These are phyloP conservation scores for Penicillium diatomitis DNA, from an alignment of 495 filamentous ascomycete species.

Conservation along the genomic window DNA sequence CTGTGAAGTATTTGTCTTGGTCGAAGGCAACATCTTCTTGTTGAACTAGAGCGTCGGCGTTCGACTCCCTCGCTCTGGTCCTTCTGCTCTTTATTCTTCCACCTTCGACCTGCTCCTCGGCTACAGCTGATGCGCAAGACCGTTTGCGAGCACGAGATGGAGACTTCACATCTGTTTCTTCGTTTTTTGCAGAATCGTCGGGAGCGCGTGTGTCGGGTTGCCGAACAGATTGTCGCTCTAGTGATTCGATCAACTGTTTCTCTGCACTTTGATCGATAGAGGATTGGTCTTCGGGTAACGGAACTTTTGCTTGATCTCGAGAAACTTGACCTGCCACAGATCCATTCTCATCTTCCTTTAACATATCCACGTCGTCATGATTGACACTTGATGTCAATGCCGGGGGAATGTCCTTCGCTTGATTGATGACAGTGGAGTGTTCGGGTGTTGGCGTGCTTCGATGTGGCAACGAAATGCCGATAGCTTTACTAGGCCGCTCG, in stretches of 20 bases:
- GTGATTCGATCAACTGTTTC: constrained; percentile 33
- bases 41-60: constrained; percentile 39
- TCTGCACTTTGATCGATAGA: constrained; percentile 34
- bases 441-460: constrained; percentile 8
- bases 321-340: constrained; percentile 8
- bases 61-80: constrained; percentile 68
- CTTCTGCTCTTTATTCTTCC: constrained; percentile 73
- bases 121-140: constrained; percentile 41
- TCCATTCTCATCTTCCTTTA: constrained; percentile 6
- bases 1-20: constrained; percentile 59
- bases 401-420: neutral
- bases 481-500: constrained; percentile 27
- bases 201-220: constrained; percentile 11
- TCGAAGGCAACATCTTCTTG: constrained; percentile 51
- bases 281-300: constrained; percentile 30
- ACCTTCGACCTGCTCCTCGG: constrained; percentile 44
- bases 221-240: constrained; percentile 26
- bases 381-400: neutral
- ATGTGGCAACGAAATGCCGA: constrained; percentile 30
- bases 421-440: neutral
- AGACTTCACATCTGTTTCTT: constrained; percentile 26
- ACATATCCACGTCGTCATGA: constrained; percentile 8
- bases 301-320: neutral
- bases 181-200: constrained; percentile 15
- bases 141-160: constrained; percentile 33